These are phyloP conservation scores for Neurospora intermedia DNA, from an alignment of 495 filamentous ascomycete species.

Conservation along the genomic window DNA sequence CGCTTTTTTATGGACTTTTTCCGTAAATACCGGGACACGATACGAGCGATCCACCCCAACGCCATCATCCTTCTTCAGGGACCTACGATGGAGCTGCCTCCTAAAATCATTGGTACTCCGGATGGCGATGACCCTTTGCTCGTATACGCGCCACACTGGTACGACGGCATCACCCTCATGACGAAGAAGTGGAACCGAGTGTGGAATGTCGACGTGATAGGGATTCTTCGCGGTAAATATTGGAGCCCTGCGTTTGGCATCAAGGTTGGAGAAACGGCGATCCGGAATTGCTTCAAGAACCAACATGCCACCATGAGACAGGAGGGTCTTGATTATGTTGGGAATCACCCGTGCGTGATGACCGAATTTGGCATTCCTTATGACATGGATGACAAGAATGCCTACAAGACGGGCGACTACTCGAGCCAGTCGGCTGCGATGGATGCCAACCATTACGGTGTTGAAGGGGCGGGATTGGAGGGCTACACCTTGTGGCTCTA, in stretches of 20 bases:
- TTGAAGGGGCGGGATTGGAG: conserved; percentile 70
- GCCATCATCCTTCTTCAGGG: conserved; percentile 88
- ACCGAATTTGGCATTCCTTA: conserved; percentile 97
- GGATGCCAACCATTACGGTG: conserved; percentile 92
- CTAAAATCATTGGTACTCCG: conserved; percentile 70
- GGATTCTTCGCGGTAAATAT: conserved; percentile 81
- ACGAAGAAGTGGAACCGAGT: conserved; percentile 97
- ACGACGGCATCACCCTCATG: conserved; percentile 92
- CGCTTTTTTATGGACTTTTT: conserved; percentile 82
- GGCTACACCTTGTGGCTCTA: conserved; percentile 91
- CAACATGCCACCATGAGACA: conserved; percentile 80
- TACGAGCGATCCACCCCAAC: conserved; percentile 63
- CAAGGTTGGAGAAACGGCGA: conserved; percentile 88
- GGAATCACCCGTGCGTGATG: conserved; percentile 79
- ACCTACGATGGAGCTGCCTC: conserved; percentile 84
- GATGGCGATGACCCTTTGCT: conserved; percentile 77
- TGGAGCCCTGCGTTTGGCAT: conserved; percentile 79
- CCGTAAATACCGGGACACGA: conserved; percentile 59
- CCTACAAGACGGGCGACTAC: conserved; percentile 95
- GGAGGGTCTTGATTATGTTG: conserved; percentile 86
- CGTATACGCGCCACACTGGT: conserved; percentile 90
- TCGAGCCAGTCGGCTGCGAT: conserved; percentile 86
- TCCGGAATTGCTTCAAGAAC: conserved; percentile 86
- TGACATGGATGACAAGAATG: conserved; percentile 94
- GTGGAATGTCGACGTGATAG: conserved; percentile 95